These are phyloP conservation scores for Handroanthus guayacan DNA, from an alignment of 257 asterid species.

Conservation along the genomic window DNA sequence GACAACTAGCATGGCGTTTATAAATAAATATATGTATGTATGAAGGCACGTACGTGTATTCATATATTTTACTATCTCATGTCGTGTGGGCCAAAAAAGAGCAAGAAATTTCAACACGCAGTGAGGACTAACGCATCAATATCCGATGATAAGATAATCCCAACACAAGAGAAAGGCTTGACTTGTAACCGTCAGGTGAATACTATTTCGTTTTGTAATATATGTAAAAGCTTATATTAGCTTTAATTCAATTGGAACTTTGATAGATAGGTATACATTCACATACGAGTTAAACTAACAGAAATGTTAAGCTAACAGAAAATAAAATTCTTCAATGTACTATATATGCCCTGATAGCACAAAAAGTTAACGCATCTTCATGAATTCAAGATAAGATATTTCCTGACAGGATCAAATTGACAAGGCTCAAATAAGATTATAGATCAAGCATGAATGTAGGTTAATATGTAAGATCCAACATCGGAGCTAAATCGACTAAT, in stretches of 20 bases:
- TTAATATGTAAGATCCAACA: not conserved
- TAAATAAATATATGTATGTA: not conserved
- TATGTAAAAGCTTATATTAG: not conserved
- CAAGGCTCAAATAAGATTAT: no score
- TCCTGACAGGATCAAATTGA: no score
- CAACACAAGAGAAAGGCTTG: conserved; percentile 1
- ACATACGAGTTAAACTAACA: not conserved
- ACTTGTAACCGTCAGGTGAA: conserved; percentile 25
- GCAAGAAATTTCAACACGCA: conserved; percentile 19
- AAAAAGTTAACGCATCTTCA: not conserved
- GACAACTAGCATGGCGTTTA: no score
- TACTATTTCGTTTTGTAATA: conserved; percentile 10
- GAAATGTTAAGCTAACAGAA: not conserved
- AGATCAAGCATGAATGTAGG: not conserved
- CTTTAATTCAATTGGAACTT: not conserved
- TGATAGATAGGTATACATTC: not conserved
- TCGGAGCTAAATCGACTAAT: not conserved
- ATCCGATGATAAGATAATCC: not conserved
- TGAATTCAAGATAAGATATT: not conserved
- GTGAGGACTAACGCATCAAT: not conserved
- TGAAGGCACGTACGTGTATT: not conserved
- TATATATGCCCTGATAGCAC: no score
- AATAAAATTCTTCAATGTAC: not conserved
- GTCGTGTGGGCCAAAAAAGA: not conserved
- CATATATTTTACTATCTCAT: not conserved